Conservation (phyloP, 78 protist genomes). For the Creolimax fragrantissima region DNA sequence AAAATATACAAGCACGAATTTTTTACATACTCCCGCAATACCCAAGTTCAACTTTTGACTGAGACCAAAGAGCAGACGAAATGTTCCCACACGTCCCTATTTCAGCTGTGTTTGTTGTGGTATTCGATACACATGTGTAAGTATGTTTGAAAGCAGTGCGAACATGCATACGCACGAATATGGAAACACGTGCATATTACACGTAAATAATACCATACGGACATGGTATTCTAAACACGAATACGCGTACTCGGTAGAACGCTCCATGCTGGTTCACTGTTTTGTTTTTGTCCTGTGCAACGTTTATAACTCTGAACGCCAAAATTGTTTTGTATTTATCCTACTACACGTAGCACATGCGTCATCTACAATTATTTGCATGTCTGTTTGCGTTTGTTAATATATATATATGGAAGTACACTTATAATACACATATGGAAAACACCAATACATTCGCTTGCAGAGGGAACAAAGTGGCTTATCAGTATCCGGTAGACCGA, state of each 20-base stretch:
- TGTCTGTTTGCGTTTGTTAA: not conserved
- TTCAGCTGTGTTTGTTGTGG: not conserved
- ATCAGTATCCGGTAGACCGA: not conserved
- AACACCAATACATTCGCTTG: not conserved
- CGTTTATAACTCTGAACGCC: too few relatives aligned
- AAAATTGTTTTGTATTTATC: too few relatives aligned
- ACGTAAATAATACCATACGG: too few relatives aligned
- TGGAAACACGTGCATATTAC: too few relatives aligned
- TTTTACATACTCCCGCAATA: not conserved
- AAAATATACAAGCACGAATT: not conserved
- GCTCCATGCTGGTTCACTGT: too few relatives aligned
- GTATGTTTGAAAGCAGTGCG: too few relatives aligned
- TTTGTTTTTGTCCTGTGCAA: too few relatives aligned
- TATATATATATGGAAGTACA: not conserved
- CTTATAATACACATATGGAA: not conserved
- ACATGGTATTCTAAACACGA: too few relatives aligned
- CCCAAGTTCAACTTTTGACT: not conserved
- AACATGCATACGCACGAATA: too few relatives aligned
- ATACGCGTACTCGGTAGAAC: too few relatives aligned
- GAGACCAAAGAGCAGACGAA: not conserved
- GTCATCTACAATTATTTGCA: not conserved
- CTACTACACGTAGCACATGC: too few relatives aligned
- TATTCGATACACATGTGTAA: not conserved
- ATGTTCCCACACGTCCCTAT: not conserved
- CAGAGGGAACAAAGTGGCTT: not conserved